Conservation (phyloP, 495 filamentous ascomycete species). For the Penicillium pancosmium region DNA sequence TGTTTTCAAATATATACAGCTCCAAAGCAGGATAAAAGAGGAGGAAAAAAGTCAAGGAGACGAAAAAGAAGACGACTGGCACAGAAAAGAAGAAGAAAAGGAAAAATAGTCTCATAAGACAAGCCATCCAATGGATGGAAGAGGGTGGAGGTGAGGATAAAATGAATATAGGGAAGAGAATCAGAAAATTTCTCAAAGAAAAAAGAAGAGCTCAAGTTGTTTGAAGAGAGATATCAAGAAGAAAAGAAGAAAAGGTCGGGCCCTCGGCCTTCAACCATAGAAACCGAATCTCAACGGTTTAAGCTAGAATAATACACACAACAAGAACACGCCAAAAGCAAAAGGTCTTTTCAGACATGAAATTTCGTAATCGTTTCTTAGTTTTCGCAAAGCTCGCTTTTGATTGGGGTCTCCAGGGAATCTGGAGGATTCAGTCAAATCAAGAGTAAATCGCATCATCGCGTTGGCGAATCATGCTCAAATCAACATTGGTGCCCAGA, state of each 20-base stretch:
- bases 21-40: conserved; percentile 1
- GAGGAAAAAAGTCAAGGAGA: conserved; percentile 2
- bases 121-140: too few species aligned
- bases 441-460: conserved; percentile 46
- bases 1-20: conserved; percentile 24
- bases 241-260: neutral
- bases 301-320: conserved; percentile 1
- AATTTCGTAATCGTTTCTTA: conserved; percentile 19
- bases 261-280: neutral
- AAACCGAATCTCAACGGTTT: too few species aligned
- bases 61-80: neutral
- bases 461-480: conserved; percentile 29
- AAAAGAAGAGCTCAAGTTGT: neutral
- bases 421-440: neutral
- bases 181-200: neutral
- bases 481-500: conserved; percentile 64
- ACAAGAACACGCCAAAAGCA: conserved; percentile 11
- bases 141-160: neutral
- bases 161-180: conserved; percentile 13
- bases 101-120: neutral
- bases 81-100: conserved; percentile 6
- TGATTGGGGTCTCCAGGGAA: neutral
- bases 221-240: conserved; percentile 2
- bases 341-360: conserved; percentile 15
- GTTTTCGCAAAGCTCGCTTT: neutral